phyloP scores from a whole-genome alignment of 2,329 filamentous ascomycete genomes.

The Neonectria punicea region DNA sequence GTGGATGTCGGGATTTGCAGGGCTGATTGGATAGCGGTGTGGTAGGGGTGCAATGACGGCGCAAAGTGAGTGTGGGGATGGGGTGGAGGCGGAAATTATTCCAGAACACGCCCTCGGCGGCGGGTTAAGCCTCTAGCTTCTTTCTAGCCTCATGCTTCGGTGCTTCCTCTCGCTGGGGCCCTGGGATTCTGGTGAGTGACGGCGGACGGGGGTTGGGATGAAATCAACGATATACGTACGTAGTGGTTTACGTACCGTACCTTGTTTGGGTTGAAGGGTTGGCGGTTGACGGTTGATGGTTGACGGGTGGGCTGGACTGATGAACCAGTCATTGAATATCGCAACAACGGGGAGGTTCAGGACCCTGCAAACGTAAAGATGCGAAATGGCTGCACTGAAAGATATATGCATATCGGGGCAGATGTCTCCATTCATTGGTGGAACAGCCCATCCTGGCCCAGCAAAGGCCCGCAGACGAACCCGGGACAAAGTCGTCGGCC shows the following conservation, averaged over 20 bases:
- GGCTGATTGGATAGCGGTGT: constrained; percentile 43
- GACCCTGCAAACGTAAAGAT: background rate
- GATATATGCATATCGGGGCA: constrained; percentile 3
- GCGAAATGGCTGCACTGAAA: constrained; percentile 1
- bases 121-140: constrained; percentile 27
- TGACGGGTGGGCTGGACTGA: background rate
- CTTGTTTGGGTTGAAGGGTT: background rate
- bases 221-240: background rate
- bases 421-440: constrained; percentile 32
- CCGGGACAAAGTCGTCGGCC: constrained; percentile 37
- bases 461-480: constrained; percentile 32
- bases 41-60: constrained; percentile 34
- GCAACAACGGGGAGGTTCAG: constrained; percentile 26
- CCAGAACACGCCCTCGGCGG: constrained; percentile 35
- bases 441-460: constrained; percentile 29
- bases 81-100: constrained; percentile 38
- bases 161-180: background rate
- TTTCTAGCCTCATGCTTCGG: constrained; percentile 26
- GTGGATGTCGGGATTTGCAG: constrained; percentile 31
- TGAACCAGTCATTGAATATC: constrained; percentile 18
- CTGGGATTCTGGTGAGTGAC: constrained; percentile 12
- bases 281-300: background rate
- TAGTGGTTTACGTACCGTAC: background rate
- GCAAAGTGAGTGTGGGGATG: constrained; percentile 35
- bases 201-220: background rate